Evolutionary conservation across 2,329 filamentous ascomycete genomes (phyloP).

Genomic region (Fusarium xylarioides): DNA sequence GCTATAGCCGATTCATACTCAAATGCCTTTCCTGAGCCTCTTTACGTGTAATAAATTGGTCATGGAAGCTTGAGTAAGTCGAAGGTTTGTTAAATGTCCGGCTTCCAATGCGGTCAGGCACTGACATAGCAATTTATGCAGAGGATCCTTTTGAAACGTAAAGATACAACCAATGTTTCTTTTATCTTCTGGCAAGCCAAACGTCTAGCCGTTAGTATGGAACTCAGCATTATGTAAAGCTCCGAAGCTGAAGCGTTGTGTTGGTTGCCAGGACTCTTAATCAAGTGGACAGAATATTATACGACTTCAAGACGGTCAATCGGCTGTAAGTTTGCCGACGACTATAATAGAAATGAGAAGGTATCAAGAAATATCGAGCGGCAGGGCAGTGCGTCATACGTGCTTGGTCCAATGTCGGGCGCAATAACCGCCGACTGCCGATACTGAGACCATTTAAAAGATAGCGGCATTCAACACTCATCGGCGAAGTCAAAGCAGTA

Average conservation of each 20-base stretch:
- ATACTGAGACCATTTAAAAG: not conserved
- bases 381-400: not conserved
- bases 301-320: not conserved
- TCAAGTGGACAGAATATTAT: not conserved
- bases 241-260: not conserved
- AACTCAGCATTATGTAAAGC: not conserved
- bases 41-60: not conserved
- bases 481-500: rapidly evolving
- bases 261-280: not conserved
- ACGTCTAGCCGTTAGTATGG: not conserved
- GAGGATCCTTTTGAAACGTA: not conserved
- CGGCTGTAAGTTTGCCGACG: not conserved
- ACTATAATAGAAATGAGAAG: not conserved
- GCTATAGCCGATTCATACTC: too few species aligned
- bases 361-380: not conserved
- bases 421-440: not conserved
- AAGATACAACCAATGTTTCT: not conserved
- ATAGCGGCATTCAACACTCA: not conserved
- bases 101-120: not conserved
- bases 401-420: not conserved
- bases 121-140: not conserved
- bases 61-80: not conserved
- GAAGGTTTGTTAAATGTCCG: not conserved
- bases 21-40: not conserved
- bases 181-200: not conserved